Base-by-base conservation (phyloP, 2,329 filamentous ascomycete genomes). In the Trichoderma sp. region DNA sequence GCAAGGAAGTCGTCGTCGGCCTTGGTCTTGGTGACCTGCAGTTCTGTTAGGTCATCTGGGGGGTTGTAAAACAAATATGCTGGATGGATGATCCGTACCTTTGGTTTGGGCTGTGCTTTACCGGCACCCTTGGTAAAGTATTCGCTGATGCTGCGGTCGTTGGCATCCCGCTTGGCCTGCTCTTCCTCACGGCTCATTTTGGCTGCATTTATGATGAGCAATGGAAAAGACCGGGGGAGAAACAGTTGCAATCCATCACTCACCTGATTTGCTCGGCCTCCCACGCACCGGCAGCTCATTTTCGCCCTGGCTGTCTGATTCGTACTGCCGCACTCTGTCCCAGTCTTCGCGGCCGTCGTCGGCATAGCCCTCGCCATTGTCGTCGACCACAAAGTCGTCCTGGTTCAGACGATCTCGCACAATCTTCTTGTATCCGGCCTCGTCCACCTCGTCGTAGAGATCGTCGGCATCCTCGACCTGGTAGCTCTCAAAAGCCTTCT, bases 311-410 rank as follows among this genome's bases (percentile, higher is more conserved):
- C 90, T 95, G 73, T 96, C 94, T 43, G 91, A 92, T 73, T 91
- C 88, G 80, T 92, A 89, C 74, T 87, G 85, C 72, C 86, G 86
- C 74, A 91, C 87, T 76, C 92, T 89, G 81, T 95, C 91, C 95
- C 95, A 95, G 77, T 98, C 96, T 82, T 97, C 95, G 70, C 96
- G 91, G 73, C 96, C 96, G 79, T 98, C 96, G 80, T 98, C 95
- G 75, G 94, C 95, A 78, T 99, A 99, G 47, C 96, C 95, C 80
- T 95, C 94, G 78, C 95, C 95, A 84, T 98, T 97, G 84, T 99
- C 96, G 84, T 98, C 96, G 73, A 99, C 95, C 67, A 99, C 95
- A 78, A 99, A 99, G 83, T 99, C 96, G 77, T 99, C 96, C 78
- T 97, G 88, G 79, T 98, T 93, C 66, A 99, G 86, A 61, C 96